phyloP scores from a whole-genome alignment of 768 basidiomycete species.

The Mycena epipterygia region DNA sequence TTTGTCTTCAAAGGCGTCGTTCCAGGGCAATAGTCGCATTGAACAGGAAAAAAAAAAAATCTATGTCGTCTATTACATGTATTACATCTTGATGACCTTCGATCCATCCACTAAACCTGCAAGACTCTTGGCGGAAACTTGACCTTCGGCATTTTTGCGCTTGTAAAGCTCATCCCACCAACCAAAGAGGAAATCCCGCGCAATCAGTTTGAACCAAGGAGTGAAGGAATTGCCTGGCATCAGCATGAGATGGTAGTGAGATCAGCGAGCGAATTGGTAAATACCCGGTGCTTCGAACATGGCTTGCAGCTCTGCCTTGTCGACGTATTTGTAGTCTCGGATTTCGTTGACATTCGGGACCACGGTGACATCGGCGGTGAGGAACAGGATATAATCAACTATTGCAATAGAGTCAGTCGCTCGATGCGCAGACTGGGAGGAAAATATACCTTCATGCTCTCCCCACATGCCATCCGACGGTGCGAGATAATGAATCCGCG shows the following conservation, averaged over 20 bases:
- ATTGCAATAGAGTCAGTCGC: slow-evolving; percentile 15
- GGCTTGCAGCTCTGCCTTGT: slow-evolving; percentile 87
- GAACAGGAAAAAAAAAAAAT: slow-evolving; percentile 2
- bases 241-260: slow-evolving; percentile 4
- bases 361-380: slow-evolving; percentile 89
- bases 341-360: slow-evolving; percentile 92
- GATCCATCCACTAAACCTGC: slow-evolving; percentile 77
- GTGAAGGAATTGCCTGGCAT: slow-evolving; percentile 87
- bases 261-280: slow-evolving; percentile 33
- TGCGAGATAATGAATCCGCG: slow-evolving; percentile 97
- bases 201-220: slow-evolving; percentile 99
- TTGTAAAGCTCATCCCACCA: slow-evolving; percentile 96
- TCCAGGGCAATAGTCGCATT: slow-evolving; percentile 3
- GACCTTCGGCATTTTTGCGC: slow-evolving; percentile 68
- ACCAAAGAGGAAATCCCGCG: slow-evolving; percentile 94
- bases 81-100: slow-evolving; percentile 77
- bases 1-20: slow-evolving; percentile 71
- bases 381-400: slow-evolving; percentile 99
- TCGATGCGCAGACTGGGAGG: background rate
- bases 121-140: slow-evolving; percentile 74
- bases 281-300: slow-evolving; percentile 91
- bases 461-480: slow-evolving; percentile 96
- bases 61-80: slow-evolving; percentile 39
- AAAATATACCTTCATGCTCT: slow-evolving; percentile 90
- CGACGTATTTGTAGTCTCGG: slow-evolving; percentile 90